Conservation (phyloP, 306 rosid genomes). For the Sechiopsis laciniata region DNA sequence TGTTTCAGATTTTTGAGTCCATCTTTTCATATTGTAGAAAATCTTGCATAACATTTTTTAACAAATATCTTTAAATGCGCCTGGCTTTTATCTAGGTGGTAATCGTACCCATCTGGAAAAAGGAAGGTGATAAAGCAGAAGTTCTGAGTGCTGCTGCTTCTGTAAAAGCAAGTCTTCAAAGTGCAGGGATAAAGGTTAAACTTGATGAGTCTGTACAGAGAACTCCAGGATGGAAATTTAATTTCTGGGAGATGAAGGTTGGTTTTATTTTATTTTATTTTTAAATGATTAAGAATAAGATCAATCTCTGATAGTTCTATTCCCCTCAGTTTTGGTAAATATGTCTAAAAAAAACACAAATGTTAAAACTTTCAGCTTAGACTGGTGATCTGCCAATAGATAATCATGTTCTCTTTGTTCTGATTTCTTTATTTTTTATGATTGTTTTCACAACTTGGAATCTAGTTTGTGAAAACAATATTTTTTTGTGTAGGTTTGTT, state of each 20-base stretch:
- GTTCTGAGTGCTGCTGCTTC: slow-evolving; percentile 68
- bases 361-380: background rate
- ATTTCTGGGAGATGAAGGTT: slow-evolving; percentile 99
- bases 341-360: background rate
- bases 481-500: slow-evolving; percentile 3
- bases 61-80: background rate
- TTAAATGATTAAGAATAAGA: slow-evolving; percentile 14
- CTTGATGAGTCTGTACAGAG: slow-evolving; percentile 80
- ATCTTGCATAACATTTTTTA: too few relatives aligned
- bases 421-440: background rate
- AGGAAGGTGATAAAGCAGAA: slow-evolving; percentile 58
- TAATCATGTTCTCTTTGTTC: background rate
- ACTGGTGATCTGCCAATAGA: slow-evolving; percentile 6
- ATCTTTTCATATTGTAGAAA: background rate
- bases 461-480: background rate
- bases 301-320: background rate
- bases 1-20: background rate
- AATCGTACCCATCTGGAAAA: slow-evolving; percentile 91
- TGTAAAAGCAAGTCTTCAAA: slow-evolving; percentile 49
- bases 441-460: background rate
- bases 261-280: slow-evolving; percentile 24
- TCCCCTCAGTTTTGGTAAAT: background rate
- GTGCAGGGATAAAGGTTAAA: slow-evolving; percentile 67
- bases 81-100: slow-evolving; percentile 58
- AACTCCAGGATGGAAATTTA: slow-evolving; percentile 99